Base-by-base conservation (phyloP, 1,284 basidiomycete species). In the Trametes versicolor region DNA sequence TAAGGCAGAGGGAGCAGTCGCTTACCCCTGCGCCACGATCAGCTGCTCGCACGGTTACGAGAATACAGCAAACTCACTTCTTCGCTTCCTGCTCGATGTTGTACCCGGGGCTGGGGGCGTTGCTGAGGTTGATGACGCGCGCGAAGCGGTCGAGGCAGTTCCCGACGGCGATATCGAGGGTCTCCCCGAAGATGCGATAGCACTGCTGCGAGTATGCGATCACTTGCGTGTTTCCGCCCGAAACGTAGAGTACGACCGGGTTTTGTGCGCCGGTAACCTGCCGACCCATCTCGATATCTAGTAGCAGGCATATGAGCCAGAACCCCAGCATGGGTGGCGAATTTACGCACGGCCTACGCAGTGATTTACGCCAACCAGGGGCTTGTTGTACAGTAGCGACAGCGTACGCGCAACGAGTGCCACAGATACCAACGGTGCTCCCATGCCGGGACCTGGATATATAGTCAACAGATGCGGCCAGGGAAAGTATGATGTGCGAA, bases 221-320 rank as follows among this genome's bases (percentile, higher is more conserved):
- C 37, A 99, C 97, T 79, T 99, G 98, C 0, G 98, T 99, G 79
- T 99, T 99, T 12, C 98, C 98, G 17, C 98, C 98, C 0, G 97
- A 99, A 13, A 99, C 98, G 76, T 99, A 99, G 37, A 99, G 88
- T 2, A 99, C 97, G 72, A 99, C 93, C 0, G 98, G 98, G 73
- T 99, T 98, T 64, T 90, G 89, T 1, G 98, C 97, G 39, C 92
- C 92, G 0, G 98, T 99, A 70, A 99, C 95, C 70, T 96, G 89
- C 41, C 98, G 86, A 23, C 98, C 98, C 94, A 99, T 99, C 79
- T 99, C 98, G 71, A 99, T 99, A 76, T 99, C 96, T 98, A 77
- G 13, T 32, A 52, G 4, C 61, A n/a, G 15, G 23, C 48, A 47
- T 1, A n/a, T 45, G 37, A 41, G 54, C 55, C 13, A 8, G 23